Evolutionary conservation across 1,139 yeast genomes (phyloP), one percentile per base, ranked within the genome.

Genomic region (Debaryomycetaceae sp.): DNA sequence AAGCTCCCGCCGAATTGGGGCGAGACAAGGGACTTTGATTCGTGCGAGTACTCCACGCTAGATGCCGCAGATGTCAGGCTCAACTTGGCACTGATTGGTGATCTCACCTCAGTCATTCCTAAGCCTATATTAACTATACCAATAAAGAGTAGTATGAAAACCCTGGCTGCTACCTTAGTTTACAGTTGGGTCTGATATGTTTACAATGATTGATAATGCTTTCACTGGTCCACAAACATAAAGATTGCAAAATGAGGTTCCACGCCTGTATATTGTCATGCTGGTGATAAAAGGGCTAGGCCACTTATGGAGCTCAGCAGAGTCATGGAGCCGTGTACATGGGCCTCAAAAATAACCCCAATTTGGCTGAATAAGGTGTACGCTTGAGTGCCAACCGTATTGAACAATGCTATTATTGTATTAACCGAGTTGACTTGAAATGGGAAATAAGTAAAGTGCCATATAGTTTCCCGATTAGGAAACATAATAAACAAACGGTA

Each of bases 391-490:
- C 11, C 11, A 8, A 8, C 11, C 31, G 31, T 27, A 27, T 27
- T 27, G 11, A 4, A 27, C 31, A 27, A 27, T 27, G 11, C 11
- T 27, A 8, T 8, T 11, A 27, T 27, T 27, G 31, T 27, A 11
- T 7, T 27, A 8, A 27, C 2, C 31, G 31, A 27, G 11, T 27
- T 11, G 8, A 27, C 11, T 8, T 27, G 31, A 11, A 11, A 7
- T 7, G 11, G 4, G 11, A 27, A 27, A 8, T 11, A 7, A 27
- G 31, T 11, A 27, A 7, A 8, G 8, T 11, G 31, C 8, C 8
- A 27, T 3, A 11, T 22, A 14, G 20, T 45, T 50, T 36, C 55
- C 53, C 40, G 35, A 46, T 48, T 48, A 24, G 51, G 55, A 37
- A 24, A 11, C 36, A 43, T 36, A 11, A 37, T 43, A 43, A 48